Conservation (phyloP, 768 basidiomycete species). For the Amanita polypyramis region DNA sequence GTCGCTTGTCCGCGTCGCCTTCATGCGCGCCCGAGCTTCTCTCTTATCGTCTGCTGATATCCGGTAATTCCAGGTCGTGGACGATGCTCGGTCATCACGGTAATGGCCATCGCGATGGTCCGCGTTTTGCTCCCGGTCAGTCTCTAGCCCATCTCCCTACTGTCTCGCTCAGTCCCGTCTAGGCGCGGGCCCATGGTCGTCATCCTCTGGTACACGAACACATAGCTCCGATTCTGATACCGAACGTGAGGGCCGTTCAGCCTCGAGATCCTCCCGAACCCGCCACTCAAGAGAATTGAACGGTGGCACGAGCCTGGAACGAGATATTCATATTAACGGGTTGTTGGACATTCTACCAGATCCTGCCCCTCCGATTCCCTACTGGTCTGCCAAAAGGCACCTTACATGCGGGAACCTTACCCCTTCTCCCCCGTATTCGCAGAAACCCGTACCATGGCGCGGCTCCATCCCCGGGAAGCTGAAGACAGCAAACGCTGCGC, state of each 20-base stretch:
- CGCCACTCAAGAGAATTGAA: slow-evolving; percentile 20
- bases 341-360: slow-evolving; percentile 39
- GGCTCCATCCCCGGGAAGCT: slow-evolving; percentile 72
- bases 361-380: slow-evolving; percentile 56
- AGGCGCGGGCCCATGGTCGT: slow-evolving; percentile 26
- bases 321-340: slow-evolving; percentile 26
- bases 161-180: background rate
- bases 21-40: no score
- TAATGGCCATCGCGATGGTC: slow-evolving; percentile 14
- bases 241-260: slow-evolving; percentile 38
- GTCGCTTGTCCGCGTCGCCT: background rate
- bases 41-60: background rate
- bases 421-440: slow-evolving; percentile 54
- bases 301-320: slow-evolving; percentile 17
- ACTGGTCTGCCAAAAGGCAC: slow-evolving; percentile 86
- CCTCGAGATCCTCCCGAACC: slow-evolving; percentile 34
- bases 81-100: slow-evolving; percentile 8
- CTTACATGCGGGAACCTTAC: slow-evolving; percentile 82
- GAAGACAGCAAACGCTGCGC: slow-evolving; percentile 82
- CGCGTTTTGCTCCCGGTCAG: slow-evolving; percentile 18
- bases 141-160: slow-evolving; percentile 5
- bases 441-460: slow-evolving; percentile 71
- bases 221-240: slow-evolving; percentile 43
- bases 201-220: slow-evolving; percentile 13
- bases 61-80: background rate